Percentiles rank a stretch among this genome's conserved stretches.
phyloP scores from a whole-genome alignment of 495 filamentous ascomycete species.

The Hypomontagnella submonticulosa region DNA sequence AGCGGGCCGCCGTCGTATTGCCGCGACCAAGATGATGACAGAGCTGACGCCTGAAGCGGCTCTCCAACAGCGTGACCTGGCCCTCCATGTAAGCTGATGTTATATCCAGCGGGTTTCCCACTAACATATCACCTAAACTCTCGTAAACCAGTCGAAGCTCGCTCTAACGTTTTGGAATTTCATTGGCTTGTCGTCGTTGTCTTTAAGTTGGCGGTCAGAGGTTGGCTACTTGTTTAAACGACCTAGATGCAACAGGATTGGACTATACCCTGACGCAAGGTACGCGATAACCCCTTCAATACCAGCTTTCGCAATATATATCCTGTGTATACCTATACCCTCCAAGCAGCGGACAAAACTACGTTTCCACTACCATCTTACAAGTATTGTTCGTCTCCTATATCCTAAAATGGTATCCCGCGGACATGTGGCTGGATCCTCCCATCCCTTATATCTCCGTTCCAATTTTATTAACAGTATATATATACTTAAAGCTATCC shows the following conservation, averaged over 20 bases:
- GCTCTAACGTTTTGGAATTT: conserved; percentile 23
- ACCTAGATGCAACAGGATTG: conserved; percentile 10
- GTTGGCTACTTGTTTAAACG: conserved; percentile 16
- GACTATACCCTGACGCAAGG: conserved; percentile 7
- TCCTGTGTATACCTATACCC: conserved; percentile 2
- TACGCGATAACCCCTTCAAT: conserved; percentile 15
- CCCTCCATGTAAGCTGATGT: conserved; percentile 41
- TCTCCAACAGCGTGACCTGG: conserved; percentile 33
- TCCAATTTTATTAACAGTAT: conserved; percentile 6
- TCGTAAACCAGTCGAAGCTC: conserved; percentile 10
- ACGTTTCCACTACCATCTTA: conserved; percentile 7
- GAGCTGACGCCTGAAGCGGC: conserved; percentile 39
- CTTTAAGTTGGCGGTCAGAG: conserved; percentile 27
- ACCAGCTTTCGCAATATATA: conserved; percentile 16
- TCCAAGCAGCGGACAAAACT: conserved; percentile 39
- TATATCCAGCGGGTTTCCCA: conserved; percentile 40
- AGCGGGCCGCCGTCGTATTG: conserved; percentile 37
- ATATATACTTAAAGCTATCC: background rate
- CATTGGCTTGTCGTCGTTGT: conserved; percentile 13
- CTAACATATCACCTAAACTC: conserved; percentile 2
- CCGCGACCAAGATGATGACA: conserved; percentile 28
- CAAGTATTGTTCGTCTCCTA: conserved; percentile 4
- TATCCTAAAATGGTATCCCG: conserved; percentile 2
- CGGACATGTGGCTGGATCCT: conserved; percentile 7
- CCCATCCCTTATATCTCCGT: background rate